Percentiles rank a stretch among this genome's conserved stretches.
Conservation (phyloP, 768 basidiomycete genomes). For the Rubroboletus pulcherrimus region DNA sequence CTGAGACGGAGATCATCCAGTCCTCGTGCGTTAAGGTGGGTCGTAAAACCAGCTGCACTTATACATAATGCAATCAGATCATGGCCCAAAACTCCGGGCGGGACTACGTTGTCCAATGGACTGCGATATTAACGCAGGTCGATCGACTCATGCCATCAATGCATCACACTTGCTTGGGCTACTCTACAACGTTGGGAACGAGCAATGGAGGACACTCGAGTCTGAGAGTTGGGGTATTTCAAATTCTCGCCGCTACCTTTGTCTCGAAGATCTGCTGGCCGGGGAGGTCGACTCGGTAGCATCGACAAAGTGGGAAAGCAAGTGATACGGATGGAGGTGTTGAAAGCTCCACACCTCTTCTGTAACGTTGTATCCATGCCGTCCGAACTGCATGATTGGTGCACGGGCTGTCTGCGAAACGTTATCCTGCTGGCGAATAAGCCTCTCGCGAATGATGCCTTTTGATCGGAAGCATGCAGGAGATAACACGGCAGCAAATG, state of each 20-base stretch:
- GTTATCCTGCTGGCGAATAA: constrained; percentile 16
- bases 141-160: not conserved
- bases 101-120: not conserved
- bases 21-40: constrained; percentile 32
- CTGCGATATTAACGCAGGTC: not conserved
- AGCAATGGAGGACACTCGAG: not conserved
- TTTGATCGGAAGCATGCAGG: constrained; percentile 24
- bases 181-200: not conserved
- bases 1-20: constrained; percentile 23
- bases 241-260: constrained; percentile 18
- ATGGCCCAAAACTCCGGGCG: not conserved
- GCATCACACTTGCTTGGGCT: not conserved
- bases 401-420: constrained; percentile 17
- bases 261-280: constrained; percentile 17
- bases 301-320: constrained; percentile 2
- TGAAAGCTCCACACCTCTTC: constrained; percentile 16
- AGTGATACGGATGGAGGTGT: constrained; percentile 1
- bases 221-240: constrained; percentile 28
- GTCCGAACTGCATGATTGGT: constrained; percentile 7
- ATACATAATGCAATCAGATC: constrained; percentile 17
- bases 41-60: constrained; percentile 9
- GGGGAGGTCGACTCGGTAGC: constrained; percentile 1
- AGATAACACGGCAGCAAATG: constrained; percentile 15
- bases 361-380: constrained; percentile 27
- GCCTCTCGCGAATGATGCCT: constrained; percentile 7